A percentile compares a stretch with the other conserved stretches of the same genome.
phyloP scores from a whole-genome alignment of 148 eudicot genomes.

The Vaccinium corymbosum region DNA sequence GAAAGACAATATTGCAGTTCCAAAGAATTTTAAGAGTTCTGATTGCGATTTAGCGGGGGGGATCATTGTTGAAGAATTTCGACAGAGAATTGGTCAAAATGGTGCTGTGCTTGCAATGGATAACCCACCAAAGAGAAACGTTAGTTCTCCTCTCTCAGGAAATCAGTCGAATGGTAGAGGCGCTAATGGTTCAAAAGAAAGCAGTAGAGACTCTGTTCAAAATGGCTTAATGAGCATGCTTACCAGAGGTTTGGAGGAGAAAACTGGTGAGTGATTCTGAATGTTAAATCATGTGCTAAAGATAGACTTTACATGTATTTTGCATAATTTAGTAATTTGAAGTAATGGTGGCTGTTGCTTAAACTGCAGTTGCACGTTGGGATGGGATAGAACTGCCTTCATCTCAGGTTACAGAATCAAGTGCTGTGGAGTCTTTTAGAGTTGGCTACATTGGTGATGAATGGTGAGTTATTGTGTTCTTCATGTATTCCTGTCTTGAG shows the following conservation, averaged over 20 bases:
- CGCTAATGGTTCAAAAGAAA: slow-evolving; percentile 21
- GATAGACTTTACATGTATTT: background rate
- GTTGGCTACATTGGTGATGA: slow-evolving; percentile 85
- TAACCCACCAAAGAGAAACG: slow-evolving; percentile 17
- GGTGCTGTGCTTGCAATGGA: slow-evolving; percentile 29
- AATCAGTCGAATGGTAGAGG: slow-evolving; percentile 21
- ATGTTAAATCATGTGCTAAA: background rate
- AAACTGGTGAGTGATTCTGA: slow-evolving; percentile 40
- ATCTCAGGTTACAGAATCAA: slow-evolving; percentile 25
- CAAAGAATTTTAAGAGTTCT: slow-evolving; percentile 9
- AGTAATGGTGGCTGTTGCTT: background rate
- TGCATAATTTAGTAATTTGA: background rate
- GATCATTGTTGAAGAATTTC: slow-evolving; percentile 24
- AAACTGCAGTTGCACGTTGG: slow-evolving; percentile 68
- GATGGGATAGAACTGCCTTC: slow-evolving; percentile 41
- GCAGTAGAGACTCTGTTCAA: slow-evolving; percentile 20
- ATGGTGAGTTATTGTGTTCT: slow-evolving; percentile 53
- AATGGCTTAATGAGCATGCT: slow-evolving; percentile 40
- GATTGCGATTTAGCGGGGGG: slow-evolving; percentile 14
- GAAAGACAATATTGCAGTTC: slow-evolving; percentile 15
- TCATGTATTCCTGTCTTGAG: background rate
- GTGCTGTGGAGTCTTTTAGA: slow-evolving; percentile 19
- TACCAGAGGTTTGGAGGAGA: slow-evolving; percentile 47
- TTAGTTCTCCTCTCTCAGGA: slow-evolving; percentile 11
- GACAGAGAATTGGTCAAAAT: slow-evolving; percentile 23